phyloP scores from a whole-genome alignment of 257 asterid genomes.

The Salvia miltiorrhiza region DNA sequence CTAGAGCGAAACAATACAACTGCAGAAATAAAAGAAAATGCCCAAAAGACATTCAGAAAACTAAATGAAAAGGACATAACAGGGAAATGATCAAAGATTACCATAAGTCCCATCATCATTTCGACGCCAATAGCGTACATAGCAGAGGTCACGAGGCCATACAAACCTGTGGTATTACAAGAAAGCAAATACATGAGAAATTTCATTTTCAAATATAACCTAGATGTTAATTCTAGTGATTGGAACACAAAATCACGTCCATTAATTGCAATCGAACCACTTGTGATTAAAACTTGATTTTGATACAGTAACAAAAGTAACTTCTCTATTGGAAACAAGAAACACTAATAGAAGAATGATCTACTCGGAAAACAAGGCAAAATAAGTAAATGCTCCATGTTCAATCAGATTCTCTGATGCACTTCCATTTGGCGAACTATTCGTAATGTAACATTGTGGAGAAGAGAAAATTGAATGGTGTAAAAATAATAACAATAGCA shows the following conservation, averaged over 20 bases:
- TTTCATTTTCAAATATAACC: neutral
- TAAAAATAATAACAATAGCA: neutral
- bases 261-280: conserved; percentile 4
- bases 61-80: conserved; percentile 13
- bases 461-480: conserved; percentile 10
- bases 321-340: conserved; percentile 10
- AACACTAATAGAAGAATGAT: neutral
- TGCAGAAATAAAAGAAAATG: conserved; percentile 37
- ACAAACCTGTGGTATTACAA: conserved; percentile 55
- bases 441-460: neutral
- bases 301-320: conserved; percentile 14
- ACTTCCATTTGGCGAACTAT: conserved; percentile 11
- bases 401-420: conserved; percentile 12
- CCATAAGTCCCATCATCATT: conserved; percentile 99
- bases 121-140: conserved; percentile 98
- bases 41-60: neutral
- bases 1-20: conserved; percentile 96
- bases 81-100: conserved; percentile 31
- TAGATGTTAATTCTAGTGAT: conserved; percentile 7
- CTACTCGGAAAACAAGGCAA: conserved; percentile 6
- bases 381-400: conserved; percentile 4
- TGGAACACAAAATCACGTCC: neutral
- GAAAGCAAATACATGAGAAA: conserved; percentile 9
- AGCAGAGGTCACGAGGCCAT: conserved; percentile 99
- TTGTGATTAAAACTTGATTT: neutral